Percentiles rank a stretch among this genome's conserved stretches.
Evolutionary conservation across 2,329 filamentous ascomycete genomes (phyloP).

Genomic region (Aciculosporium take): DNA sequence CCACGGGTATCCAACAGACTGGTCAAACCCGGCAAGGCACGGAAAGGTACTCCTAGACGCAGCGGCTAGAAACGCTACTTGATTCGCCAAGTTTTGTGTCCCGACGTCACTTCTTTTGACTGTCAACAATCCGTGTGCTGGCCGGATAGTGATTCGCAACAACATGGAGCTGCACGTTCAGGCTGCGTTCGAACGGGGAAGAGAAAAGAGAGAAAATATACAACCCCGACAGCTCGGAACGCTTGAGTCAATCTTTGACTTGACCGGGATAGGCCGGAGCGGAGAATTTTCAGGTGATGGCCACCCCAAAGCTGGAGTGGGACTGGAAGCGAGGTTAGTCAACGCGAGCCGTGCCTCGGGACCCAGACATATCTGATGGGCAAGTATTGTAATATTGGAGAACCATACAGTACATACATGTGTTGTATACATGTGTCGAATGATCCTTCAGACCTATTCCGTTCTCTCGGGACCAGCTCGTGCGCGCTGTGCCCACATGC

Average conservation of each 20-base stretch:
- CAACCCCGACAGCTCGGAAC: not conserved
- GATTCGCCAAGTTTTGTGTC: not conserved
- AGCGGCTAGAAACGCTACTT: not conserved
- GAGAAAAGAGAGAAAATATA: too few relatives aligned
- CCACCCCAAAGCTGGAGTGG: not conserved
- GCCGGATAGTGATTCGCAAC: not conserved
- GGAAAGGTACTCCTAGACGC: not conserved
- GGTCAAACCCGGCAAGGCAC: conserved; percentile 1
- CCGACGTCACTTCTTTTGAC: not conserved
- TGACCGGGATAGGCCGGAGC: not conserved
- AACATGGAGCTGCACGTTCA: not conserved
- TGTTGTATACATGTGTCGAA: too few relatives aligned
- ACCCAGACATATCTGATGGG: not conserved
- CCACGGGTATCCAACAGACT: conserved; percentile 3
- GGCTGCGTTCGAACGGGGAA: not conserved
- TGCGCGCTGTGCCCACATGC: conserved; percentile 4
- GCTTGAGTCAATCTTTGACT: not conserved
- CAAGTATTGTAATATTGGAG: not conserved
- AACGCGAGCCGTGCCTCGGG: not conserved
- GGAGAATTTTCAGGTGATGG: not conserved
- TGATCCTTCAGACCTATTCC: conserved; percentile 3
- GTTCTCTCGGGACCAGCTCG: conserved; percentile 8
- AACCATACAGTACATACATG: too few relatives aligned
- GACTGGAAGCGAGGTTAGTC: not conserved
- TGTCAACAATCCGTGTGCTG: not conserved